These are phyloP conservation scores for Skeletonema menzelii DNA, from an alignment of 108 stramenopile species.

Conservation along the genomic window DNA sequence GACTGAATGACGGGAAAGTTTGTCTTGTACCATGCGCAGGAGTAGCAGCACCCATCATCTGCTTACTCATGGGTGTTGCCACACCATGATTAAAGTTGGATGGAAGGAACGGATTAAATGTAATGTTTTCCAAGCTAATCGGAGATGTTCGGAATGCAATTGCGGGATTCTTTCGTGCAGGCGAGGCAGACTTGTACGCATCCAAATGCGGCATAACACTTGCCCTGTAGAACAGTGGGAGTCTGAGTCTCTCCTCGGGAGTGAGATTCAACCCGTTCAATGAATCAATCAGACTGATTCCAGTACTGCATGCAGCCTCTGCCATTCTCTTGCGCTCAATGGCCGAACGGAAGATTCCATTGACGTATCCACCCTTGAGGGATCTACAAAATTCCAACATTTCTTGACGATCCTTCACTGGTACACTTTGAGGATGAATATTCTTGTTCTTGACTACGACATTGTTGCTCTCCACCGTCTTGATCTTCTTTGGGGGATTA, in stretches of 20 bases:
- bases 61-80: background rate
- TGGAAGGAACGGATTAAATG: background rate
- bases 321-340: constrained; percentile 73
- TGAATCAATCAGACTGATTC: constrained; percentile 34
- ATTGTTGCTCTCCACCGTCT: background rate
- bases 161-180: background rate
- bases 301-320: constrained; percentile 44
- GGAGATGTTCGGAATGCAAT: background rate
- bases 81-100: background rate
- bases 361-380: constrained; percentile 76
- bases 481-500: constrained; percentile 7
- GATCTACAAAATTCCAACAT: constrained; percentile 56
- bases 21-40: background rate
- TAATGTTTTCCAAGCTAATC: constrained; percentile 1
- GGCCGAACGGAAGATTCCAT: constrained; percentile 69
- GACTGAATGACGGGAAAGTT: constrained; percentile 27
- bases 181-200: constrained; percentile 19
- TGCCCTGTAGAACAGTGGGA: constrained; percentile 52
- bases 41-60: background rate
- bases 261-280: constrained; percentile 61
- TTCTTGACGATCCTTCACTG: constrained; percentile 40
- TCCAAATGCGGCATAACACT: constrained; percentile 10
- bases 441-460: constrained; percentile 10
- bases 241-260: constrained; percentile 44
- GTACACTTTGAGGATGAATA: constrained; percentile 11